Evolutionary conservation across 1,284 basidiomycete species (phyloP), one percentile per base, ranked within the genome.

Genomic region (Entoloma clypeatum): DNA sequence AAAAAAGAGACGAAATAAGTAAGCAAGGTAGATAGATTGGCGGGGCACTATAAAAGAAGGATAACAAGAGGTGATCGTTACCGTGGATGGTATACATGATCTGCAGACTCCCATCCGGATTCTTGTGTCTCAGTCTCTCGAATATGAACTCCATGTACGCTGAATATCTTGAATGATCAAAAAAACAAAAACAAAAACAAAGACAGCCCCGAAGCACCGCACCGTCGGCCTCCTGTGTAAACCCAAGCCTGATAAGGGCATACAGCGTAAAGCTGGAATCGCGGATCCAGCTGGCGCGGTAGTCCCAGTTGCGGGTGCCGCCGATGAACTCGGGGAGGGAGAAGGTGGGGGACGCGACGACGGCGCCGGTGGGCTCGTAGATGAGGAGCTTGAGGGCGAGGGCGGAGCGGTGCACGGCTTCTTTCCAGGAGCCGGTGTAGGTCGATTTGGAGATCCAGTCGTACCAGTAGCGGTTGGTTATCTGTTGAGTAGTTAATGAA

Each of bases 211-310:
- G 34, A 21, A 31, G 7, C 26, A 27, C 55, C 68, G 7, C 36
- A 86, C 86, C 75, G 54, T 89, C 82, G 0, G 91, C 89, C 63
- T 96, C 92, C 16, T 87, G 75, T 0, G 90, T 94, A 63, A 92
- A 95, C 0, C 92, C 92, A 1, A 96, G 75, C 22, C 93, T 75
- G 49, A 96, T 84, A 18, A 96, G 74, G 0, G 92, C 92, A 56
- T 95, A 96, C 3, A 96, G 75, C 0, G 89, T 92, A 68, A 95
- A 95, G 0, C 86, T 87, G 0, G 91, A 84, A 58, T 96, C 93
- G 19, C 93, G 81, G 53, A 95, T 89, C 87, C 86, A 90, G 0
- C 85, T 86, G 8, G 79, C 79, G n/a, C 82, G 81, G 43, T 27
- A 39, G 18, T 55, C 81, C 88, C 91, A 94, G 57, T 94, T 93